Conservation (phyloP, 2,329 filamentous ascomycete genomes). For the Cercospora canescens region DNA sequence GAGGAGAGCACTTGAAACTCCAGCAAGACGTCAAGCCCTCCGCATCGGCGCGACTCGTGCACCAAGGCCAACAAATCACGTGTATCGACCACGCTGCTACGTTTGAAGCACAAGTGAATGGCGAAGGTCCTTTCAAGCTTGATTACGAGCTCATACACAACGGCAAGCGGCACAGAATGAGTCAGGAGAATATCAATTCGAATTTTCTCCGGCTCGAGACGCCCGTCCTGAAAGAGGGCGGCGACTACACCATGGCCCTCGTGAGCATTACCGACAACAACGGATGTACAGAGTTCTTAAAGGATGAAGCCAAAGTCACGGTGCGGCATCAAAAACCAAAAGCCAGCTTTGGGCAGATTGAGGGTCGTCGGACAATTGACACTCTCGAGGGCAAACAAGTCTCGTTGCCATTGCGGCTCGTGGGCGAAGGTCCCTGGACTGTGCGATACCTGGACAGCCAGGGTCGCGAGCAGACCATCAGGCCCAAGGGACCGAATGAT, state of each 20-base stretch:
- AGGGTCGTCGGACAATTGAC: constrained; percentile 72
- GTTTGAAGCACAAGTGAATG: constrained; percentile 72
- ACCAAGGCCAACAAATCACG: constrained; percentile 60
- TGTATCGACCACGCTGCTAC: constrained; percentile 82
- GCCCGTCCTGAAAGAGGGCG: constrained; percentile 71
- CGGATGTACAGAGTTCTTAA: constrained; percentile 81
- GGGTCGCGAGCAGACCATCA: constrained; percentile 41
- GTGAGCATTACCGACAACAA: constrained; percentile 84
- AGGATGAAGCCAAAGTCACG: constrained; percentile 80
- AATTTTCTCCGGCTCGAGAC: constrained; percentile 72
- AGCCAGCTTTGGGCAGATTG: constrained; percentile 80
- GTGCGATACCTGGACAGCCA: constrained; percentile 64
- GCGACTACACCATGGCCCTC: constrained; percentile 85
- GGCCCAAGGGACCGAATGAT: constrained; percentile 37
- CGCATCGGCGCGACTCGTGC: constrained; percentile 71
- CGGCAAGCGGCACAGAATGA: constrained; percentile 74
- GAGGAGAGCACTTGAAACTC: constrained; percentile 57
- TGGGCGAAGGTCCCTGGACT: constrained; percentile 82
- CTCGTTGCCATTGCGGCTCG: constrained; percentile 77
- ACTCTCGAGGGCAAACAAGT: constrained; percentile 75
- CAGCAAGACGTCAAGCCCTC: constrained; percentile 93
- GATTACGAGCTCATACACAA: constrained; percentile 93
- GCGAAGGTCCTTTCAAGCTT: constrained; percentile 82
- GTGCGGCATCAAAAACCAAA: constrained; percentile 88
- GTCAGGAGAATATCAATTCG: constrained; percentile 62